phyloP scores from a whole-genome alignment of 2,329 filamentous ascomycete species.

The Trichoderma asperellum region DNA sequence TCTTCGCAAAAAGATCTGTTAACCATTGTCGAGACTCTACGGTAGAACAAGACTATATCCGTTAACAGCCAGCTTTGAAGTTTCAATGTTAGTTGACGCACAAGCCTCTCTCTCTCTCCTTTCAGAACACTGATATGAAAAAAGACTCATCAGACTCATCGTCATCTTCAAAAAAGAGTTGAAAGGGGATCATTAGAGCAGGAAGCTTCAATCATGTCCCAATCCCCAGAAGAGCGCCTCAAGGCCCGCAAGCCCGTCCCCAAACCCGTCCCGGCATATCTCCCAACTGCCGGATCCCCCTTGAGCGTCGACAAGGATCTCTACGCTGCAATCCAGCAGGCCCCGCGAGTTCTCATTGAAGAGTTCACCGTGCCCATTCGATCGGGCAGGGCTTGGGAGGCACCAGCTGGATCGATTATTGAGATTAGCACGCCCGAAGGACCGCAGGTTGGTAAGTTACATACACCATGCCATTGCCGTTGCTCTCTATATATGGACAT shows the following conservation, averaged over 20 bases:
- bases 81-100: neutral
- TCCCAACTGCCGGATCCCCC: constrained; percentile 49
- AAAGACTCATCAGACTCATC: neutral
- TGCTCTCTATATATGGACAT: neutral
- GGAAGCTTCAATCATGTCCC: constrained; percentile 21
- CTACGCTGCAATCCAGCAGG: constrained; percentile 65
- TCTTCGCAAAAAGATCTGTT: neutral
- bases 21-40: neutral
- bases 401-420: constrained; percentile 68
- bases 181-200: neutral
- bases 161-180: neutral
- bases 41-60: neutral
- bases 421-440: constrained; percentile 76
- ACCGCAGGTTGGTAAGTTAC: constrained; percentile 66
- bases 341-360: constrained; percentile 47
- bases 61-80: neutral
- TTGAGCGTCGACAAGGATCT: constrained; percentile 49
- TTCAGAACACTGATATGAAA: neutral
- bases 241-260: constrained; percentile 50
- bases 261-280: constrained; percentile 54
- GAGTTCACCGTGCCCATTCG: constrained; percentile 72
- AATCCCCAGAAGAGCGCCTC: constrained; percentile 44
- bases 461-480: neutral
- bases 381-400: constrained; percentile 73
- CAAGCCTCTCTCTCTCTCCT: neutral